Base-by-base conservation (phyloP, 208 protist genomes). In the Crithidia expoeki region DNA sequence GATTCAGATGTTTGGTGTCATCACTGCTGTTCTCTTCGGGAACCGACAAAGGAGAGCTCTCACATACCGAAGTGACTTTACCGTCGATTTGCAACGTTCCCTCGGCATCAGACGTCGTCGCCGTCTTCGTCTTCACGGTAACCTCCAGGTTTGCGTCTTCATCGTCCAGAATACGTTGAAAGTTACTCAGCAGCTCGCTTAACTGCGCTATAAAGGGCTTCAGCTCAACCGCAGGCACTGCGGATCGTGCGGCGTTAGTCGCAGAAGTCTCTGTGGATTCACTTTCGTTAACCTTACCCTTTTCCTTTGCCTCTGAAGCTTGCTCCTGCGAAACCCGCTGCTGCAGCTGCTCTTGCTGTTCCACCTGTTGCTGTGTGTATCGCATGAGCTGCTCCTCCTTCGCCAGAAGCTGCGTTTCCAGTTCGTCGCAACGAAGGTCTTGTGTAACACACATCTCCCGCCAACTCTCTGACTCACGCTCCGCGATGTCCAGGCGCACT, bases 381-480 rank as follows among this genome's bases (percentile, higher is more conserved):
- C 64, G 70, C 25, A 71, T 11, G 27, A 88, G 68, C 59, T 84
- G 76, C 55, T 91, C 85, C 51, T 86, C 79, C 30, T 76, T 80
- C 2, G 65, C 72, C 53, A 92, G 36, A 33, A 89, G 74, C 40
- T 58, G 73, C n/a, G 79, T 86, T 61, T 92, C 81, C 30, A 86
- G 50, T 1, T 81, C 74, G 49, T 89, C 86, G 49, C 71, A 76
- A 5, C 65, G 70, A 17, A 87, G 42, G 42, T 68, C 69, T 51
- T 76, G 62, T 0, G 40, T 57, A n/a, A 19, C 49, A 25, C 84
- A 67, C 50, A 70, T 65, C 57, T 74, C 63, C 1, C 42, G 74
- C 47, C 85, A 63, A 21, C 46, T 57, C 33, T 67, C 57, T 6
- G 72, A 42, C 34, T 58, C 53, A 4, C 33, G 51, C 69, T 71